Conservation (phyloP, 371 early-diverging fungal genomes). For the Dinochytrium kinnereticum region DNA sequence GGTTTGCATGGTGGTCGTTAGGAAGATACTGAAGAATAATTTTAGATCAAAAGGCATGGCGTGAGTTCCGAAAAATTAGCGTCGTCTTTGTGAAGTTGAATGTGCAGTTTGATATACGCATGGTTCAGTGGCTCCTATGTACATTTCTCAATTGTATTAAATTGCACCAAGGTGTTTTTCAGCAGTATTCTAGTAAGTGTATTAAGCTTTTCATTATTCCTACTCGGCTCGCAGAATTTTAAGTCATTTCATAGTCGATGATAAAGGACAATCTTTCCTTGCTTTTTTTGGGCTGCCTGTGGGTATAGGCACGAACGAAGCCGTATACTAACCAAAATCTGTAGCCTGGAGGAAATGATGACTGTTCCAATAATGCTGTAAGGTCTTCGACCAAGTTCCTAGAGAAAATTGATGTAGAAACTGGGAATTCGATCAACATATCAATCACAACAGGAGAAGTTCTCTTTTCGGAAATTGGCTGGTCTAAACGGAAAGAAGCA, state of each 20-base stretch:
- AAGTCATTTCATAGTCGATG: neutral
- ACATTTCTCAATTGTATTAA: neutral
- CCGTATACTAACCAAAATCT: neutral
- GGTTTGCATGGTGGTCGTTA: too few relatives aligned
- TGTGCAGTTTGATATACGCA: neutral
- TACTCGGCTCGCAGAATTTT: neutral
- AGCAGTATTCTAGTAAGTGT: conserved; percentile 3
- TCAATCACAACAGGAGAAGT: neutral
- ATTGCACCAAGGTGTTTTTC: neutral
- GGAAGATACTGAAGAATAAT: too few relatives aligned
- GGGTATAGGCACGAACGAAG: neutral
- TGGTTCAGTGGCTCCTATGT: neutral
- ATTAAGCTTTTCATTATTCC: neutral
- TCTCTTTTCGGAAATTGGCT: conserved; percentile 8
- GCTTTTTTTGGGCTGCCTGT: conserved; percentile 14
- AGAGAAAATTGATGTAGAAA: neutral
- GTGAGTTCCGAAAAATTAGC: neutral
- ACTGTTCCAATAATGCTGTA: neutral
- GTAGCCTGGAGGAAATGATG: neutral
- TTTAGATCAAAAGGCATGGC: neutral
- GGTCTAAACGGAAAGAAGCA: neutral
- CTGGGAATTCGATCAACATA: neutral
- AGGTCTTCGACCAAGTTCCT: neutral
- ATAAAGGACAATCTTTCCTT: conserved; percentile 2
- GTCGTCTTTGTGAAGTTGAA: neutral